Percentiles rank a stretch among this genome's conserved stretches.
Evolutionary conservation across 805 yeast species (phyloP).

Genomic region (Tetrapisispora iriomotensis): DNA sequence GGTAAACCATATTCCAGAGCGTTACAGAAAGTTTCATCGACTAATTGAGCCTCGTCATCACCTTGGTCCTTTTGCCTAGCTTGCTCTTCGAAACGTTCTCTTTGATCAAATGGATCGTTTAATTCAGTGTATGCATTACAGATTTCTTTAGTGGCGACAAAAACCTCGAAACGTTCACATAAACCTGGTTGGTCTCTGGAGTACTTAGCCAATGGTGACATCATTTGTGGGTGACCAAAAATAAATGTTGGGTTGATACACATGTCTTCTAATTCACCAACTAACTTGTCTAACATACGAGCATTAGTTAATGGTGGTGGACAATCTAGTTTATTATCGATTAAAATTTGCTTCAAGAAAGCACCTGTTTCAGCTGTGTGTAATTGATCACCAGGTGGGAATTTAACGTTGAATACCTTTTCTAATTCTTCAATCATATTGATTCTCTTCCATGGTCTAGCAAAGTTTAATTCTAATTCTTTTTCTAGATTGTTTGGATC

Average conservation of each 20-base stretch:
- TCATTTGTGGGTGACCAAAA: conserved; percentile 98
- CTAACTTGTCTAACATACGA: conserved; percentile 96
- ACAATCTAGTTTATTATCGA: conserved; percentile 77
- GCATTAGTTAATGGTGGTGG: conserved; percentile 90
- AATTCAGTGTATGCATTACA: conserved; percentile 97
- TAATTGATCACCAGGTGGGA: conserved; percentile 92
- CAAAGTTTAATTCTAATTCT: conserved; percentile 69
- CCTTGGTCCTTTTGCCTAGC: conserved; percentile 98
- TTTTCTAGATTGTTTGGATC: conserved; percentile 88
- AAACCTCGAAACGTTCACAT: conserved; percentile 97
- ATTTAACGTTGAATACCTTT: conserved; percentile 71
- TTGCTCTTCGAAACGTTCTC: conserved; percentile 96
- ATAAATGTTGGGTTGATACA: conserved; percentile 96
- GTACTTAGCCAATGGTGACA: conserved; percentile 98
- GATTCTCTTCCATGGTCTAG: conserved; percentile 97
- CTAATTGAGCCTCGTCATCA: conserved; percentile 96
- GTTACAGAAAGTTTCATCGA: conserved; percentile 94
- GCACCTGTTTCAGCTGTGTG: conserved; percentile 90
- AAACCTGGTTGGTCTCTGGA: conserved; percentile 87
- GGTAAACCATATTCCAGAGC: conserved; percentile 98
- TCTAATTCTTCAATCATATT: conserved; percentile 96
- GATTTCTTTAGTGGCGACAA: conserved; percentile 96
- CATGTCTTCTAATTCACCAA: conserved; percentile 90
- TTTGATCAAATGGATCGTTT: conserved; percentile 98
- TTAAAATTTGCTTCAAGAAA: conserved; percentile 73